A percentile compares a stretch with the other conserved stretches of the same genome.
Evolutionary conservation across 768 basidiomycete genomes (phyloP).

Genomic region (Macrolepiota fuliginosa): DNA sequence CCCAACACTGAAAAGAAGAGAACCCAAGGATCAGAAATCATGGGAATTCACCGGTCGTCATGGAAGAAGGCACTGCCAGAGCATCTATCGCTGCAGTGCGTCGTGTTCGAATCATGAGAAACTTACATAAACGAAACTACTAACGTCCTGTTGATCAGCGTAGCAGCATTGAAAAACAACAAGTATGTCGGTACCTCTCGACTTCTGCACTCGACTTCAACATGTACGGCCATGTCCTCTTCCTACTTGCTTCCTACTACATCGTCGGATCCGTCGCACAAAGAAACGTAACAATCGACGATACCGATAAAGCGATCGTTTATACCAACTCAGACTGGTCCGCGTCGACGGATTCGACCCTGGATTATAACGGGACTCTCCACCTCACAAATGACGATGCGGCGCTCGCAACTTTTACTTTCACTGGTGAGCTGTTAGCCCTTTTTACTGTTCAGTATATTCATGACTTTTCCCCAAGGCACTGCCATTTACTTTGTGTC

Average conservation of each 20-base stretch:
- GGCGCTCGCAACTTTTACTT: conserved; percentile 8
- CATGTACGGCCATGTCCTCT: background rate
- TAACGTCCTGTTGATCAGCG: too few relatives aligned
- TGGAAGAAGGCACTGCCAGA: too few relatives aligned
- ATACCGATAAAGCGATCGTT: conserved; percentile 5
- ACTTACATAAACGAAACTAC: too few relatives aligned
- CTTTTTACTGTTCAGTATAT: background rate
- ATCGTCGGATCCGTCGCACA: background rate
- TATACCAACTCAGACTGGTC: conserved; percentile 3
- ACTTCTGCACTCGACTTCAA: background rate
- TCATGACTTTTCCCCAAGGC: conserved; percentile 19
- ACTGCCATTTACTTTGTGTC: conserved; percentile 36
- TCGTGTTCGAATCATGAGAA: too few relatives aligned
- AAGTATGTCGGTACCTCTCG: background rate
- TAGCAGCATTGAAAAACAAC: background rate
- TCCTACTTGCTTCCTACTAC: background rate
- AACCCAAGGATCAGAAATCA: too few relatives aligned
- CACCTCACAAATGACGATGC: background rate
- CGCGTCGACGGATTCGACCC: background rate
- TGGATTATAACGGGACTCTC: background rate
- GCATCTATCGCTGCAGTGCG: too few relatives aligned
- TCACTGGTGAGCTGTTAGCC: conserved; percentile 3
- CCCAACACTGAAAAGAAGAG: too few relatives aligned
- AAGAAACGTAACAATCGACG: conserved; percentile 12
- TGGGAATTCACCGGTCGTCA: too few relatives aligned